Base-by-base conservation (phyloP, 1,284 basidiomycete species). In the Ceratobasidium sp. region DNA sequence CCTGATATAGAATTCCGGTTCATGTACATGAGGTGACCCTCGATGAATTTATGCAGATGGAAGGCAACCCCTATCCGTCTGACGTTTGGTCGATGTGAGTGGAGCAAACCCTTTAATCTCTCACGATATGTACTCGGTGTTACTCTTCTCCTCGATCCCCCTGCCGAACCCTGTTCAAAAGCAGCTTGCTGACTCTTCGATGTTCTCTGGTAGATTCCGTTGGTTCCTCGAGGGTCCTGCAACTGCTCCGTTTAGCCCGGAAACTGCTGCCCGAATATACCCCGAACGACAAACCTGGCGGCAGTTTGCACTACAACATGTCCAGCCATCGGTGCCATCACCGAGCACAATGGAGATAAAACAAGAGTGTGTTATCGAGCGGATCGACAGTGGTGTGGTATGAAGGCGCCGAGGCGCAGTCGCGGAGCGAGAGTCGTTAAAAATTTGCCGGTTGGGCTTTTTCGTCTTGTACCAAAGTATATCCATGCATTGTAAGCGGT, bases 1-100 rank as follows among this genome's bases (percentile, higher is more conserved):
- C 16, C 13, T 37, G 2, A 49, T 16, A 22, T 41, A 68, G 65
- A 48, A 68, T 53, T 13, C 65, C 37, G 29, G 48, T 68, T 19
- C 39, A 65, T 34, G 48, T 68, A 31, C 29, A 68, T 16, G 65
- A 68, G 54, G 65, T 68, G 65, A 54, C 65, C 65, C 65, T 53
- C 31, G 65, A 68, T 68, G 65, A 68, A 8, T 68, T 68, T 27
- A 68, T 65, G 65, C 48, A 68, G 37, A 54, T 54, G 65, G 49
- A 54, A 29, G 65, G 39, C 3, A 54, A 54, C 34, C 65, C 48
- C 6, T 68, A 68, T 68, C 51, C 65, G 6, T 53, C 48, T 34
- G 65, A 68, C 16, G 49, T 68, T 1, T 68, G 65, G 65, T 68
- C 65, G 16, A 34, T 68, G 65, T 68, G 24, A 68, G 65, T 68